Evolutionary conservation across 2,329 filamentous ascomycete species (phyloP).

Genomic region (Alternaria incomplexa): DNA sequence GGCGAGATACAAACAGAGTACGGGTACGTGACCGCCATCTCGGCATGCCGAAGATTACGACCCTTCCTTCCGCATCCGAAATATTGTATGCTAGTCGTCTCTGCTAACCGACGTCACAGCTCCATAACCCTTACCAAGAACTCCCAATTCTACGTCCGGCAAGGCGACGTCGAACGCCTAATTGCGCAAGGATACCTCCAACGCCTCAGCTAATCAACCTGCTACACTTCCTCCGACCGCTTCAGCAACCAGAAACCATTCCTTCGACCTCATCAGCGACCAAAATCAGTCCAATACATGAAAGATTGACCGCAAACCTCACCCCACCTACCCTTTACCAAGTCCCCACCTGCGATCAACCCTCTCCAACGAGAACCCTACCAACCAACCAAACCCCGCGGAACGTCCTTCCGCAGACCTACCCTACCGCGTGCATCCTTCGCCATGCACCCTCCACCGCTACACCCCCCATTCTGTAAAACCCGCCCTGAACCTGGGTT

Average conservation of each 20-base stretch:
- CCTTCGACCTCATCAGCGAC: not conserved
- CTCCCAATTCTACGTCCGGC: constrained; percentile 95
- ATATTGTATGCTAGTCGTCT: not conserved
- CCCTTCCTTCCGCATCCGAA: not conserved
- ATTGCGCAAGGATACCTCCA: constrained; percentile 96
- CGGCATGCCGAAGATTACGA: not conserved
- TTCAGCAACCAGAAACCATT: not conserved
- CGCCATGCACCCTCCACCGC: not conserved
- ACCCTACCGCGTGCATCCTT: not conserved
- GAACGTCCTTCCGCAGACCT: not conserved
- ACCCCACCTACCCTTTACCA: not conserved
- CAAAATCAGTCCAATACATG: not conserved
- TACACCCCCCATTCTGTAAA: not conserved
- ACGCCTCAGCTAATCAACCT: constrained; percentile 71
- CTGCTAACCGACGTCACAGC: constrained; percentile 53
- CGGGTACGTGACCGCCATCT: constrained; percentile 66
- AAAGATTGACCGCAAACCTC: not conserved
- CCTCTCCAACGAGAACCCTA: too few relatives aligned
- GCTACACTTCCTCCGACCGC: not conserved
- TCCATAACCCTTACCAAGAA: constrained; percentile 97
- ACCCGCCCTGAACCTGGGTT: not conserved
- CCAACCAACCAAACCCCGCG: not conserved
- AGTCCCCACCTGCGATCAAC: not conserved
- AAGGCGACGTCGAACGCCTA: constrained; percentile 92
- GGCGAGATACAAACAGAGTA: constrained; percentile 99